Base-by-base conservation (phyloP, 352 stramenopile genomes). In the Phytophthora europaea region DNA sequence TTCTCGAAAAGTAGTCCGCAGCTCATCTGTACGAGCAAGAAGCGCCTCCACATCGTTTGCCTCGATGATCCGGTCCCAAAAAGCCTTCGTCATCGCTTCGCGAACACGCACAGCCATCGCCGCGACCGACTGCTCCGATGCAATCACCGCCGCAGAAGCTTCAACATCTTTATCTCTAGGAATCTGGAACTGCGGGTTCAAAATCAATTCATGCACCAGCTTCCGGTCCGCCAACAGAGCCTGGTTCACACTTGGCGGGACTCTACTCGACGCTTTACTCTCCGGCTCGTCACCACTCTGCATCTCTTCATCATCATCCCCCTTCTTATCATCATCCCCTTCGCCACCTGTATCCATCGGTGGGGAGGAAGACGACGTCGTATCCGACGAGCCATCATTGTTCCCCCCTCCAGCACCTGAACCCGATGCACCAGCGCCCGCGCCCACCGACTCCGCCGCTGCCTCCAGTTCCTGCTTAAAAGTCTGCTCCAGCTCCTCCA, bases 141-240 rank as follows among this genome's bases (percentile, higher is more conserved):
- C 51, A 16, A 73, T 43, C 13, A 58, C 60, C 2, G 75, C 75
- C 20, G 63, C 71, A 16, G 71, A 70, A 0, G 58, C 33, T 66
- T 82, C 75, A 6, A 71, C 45, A 20, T 79, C 75, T 33, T 74
- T 73, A 26, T 76, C 71, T 26, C 53, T 74, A 45, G 26, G 67
- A 1, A 94, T 65, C 26, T 85, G 76, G 47, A 90, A 93, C 23
- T 78, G 61, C 1, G 88, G 88, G 65, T 95, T 91, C 60, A 94
- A 47, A 67, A 93, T 92, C 28, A 95, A 60, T 26, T 95, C 86
- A 34, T 95, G 88, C 12, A 93, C 83, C 0, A 95, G 62, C 43
- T 80, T 79, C 34, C 85, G 74, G 47, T 95, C 86, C 0, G 73
- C 74, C n/a, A 94, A 63, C 12, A 94, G 73, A 26, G 79, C 61